Evolutionary conservation across 164 flowering plant species (phyloP).

Genomic region (Vitis amurensis): DNA sequence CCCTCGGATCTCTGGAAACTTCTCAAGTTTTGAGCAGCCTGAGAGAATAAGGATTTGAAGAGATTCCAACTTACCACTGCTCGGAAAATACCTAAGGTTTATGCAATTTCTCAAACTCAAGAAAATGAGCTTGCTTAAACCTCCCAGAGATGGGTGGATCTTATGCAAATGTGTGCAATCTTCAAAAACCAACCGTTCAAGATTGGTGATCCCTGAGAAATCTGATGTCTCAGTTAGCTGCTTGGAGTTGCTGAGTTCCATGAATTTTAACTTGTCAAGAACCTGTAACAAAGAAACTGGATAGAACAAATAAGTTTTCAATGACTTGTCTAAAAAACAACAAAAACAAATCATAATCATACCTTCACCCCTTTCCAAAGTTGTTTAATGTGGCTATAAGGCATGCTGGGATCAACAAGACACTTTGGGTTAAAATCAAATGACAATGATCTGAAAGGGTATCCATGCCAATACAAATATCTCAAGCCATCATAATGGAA

Average conservation of each 20-base stretch:
- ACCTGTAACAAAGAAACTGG: conserved; percentile 8
- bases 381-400: no score
- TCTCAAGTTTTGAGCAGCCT: conserved; percentile 6
- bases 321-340: no score
- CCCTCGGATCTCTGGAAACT: not conserved
- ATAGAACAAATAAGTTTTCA: no score
- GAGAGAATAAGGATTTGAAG: conserved; percentile 4
- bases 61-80: not conserved
- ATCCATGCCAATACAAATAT: no score
- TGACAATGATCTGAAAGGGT: no score
- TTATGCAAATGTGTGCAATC: conserved; percentile 10
- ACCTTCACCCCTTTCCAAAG: no score
- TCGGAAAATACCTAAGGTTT: conserved; percentile 10
- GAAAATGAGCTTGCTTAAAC: conserved; percentile 7
- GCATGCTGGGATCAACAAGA: no score
- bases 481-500: no score
- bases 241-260: conserved; percentile 16
- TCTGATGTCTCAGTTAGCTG: conserved; percentile 12
- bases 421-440: no score
- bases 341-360: no score
- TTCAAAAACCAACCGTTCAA: conserved; percentile 15
- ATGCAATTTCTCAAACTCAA: conserved; percentile 8
- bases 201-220: not conserved
- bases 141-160: conserved; percentile 8
- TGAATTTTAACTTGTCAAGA: conserved; percentile 8